Percentiles rank a stretch among this genome's conserved stretches.
Evolutionary conservation across 1,139 yeast species (phyloP).

Genomic region (Protomyces inouyei): DNA sequence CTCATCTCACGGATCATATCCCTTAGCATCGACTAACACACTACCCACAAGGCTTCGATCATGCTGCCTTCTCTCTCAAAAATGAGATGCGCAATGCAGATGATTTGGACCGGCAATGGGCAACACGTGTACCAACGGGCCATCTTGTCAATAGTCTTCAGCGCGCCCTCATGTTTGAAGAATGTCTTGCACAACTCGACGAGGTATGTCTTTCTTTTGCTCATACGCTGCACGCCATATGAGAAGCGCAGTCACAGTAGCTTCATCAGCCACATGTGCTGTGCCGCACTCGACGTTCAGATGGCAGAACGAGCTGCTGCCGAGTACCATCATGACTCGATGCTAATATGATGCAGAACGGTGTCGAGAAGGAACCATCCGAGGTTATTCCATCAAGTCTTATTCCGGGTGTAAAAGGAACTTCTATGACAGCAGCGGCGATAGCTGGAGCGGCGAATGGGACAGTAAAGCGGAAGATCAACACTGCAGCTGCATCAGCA

Average conservation of each 20-base stretch:
- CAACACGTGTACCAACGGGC: slow-evolving; percentile 23
- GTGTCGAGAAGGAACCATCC: slow-evolving; percentile 3
- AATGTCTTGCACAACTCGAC: slow-evolving; percentile 20
- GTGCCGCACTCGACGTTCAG: neutral
- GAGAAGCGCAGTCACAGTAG: neutral
- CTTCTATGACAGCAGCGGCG: neutral
- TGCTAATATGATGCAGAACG: neutral
- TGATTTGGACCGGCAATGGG: slow-evolving; percentile 34
- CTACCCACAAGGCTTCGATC: slow-evolving; percentile 47
- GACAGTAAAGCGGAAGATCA: neutral
- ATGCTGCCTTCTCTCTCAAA: slow-evolving; percentile 76
- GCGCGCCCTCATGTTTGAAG: slow-evolving; percentile 23
- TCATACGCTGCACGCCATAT: neutral
- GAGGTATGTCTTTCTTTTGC: slow-evolving; percentile 2
- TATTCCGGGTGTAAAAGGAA: slow-evolving; percentile 1
- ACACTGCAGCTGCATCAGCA: neutral
- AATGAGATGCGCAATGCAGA: slow-evolving; percentile 61
- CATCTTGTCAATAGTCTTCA: slow-evolving; percentile 16
- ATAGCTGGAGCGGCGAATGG: neutral
- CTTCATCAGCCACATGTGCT: neutral
- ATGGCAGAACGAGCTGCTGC: neutral
- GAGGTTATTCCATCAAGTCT: slow-evolving; percentile 6
- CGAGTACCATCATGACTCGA: neutral
- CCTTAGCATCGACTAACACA: neutral
- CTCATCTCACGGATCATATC: neutral